Base-by-base conservation (phyloP, 2,329 filamentous ascomycete genomes). In the Pestalotiopsis sp. region DNA sequence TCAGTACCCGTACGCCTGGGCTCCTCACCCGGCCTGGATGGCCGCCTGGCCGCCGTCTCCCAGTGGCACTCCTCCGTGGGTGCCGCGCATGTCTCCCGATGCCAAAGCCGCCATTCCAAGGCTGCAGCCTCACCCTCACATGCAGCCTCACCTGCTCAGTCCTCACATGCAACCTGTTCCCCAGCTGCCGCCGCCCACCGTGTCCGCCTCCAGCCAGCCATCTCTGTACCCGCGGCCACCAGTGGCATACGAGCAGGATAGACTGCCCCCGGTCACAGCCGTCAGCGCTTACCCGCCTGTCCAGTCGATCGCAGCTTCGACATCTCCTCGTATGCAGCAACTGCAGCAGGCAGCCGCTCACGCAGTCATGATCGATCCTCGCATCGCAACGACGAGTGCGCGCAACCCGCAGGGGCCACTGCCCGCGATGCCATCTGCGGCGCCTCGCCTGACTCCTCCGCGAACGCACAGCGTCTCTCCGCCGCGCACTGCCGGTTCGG, bases 381-480 rank as follows among this genome's bases (percentile, higher is more conserved):
- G 81, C 4, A 69, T 80, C n/a, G 73, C 76, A 23, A 71, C 75
- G 20, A 73, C 75, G n/a, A 74, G 76, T 66, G 74, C 77, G 3
- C 80, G 81, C 66, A 80, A 80, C 69, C 76, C 80, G 12, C 81
- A 83, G 45, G 83, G 83, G 0, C 82, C 83, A 20, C 79, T 87
- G 3, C 83, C 85, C 11, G 76, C 83, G 13, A 77, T 85, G 71
- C 69, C 72, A 38, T 41, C 75, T 20, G 73, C 73, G 13, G 66
- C 69, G 71, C 69, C 79, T 72, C 61, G 77, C 73, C 68, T 76
- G 13, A 84, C 81, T 17, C 85, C 84, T 49, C 84, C 85, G 0
- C 82, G 85, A n/a, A 77, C 81, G 3, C 74, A 82, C 64, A 87
- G 85, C n/a, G 79, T 80, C 12, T 87, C 84, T 52, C 86, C 86